Evolutionary conservation across 139 green algal species (phyloP).

Genomic region (Diplosphaera chodatii): DNA sequence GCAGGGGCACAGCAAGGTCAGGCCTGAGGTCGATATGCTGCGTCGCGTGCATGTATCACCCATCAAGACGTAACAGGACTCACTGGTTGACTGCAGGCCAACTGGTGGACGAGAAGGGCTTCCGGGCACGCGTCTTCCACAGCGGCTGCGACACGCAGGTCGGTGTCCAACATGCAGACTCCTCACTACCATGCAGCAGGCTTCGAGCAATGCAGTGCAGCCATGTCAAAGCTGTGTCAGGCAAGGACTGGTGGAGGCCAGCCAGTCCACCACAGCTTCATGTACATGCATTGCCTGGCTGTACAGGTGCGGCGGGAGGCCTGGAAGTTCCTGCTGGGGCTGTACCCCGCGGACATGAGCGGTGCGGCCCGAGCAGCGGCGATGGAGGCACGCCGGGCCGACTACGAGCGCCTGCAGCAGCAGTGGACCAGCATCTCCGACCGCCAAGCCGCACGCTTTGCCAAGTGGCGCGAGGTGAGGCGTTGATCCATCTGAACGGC

Average conservation of each 20-base stretch:
- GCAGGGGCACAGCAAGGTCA: too few species aligned
- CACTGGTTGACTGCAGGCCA: conserved; percentile 45
- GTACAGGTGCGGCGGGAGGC: conserved; percentile 33
- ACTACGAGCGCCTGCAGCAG: conserved; percentile 49
- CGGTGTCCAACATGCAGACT: too few species aligned
- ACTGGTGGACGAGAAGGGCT: conserved; percentile 39
- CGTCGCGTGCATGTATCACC: too few species aligned
- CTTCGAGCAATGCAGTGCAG: too few species aligned
- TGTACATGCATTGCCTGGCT: too few species aligned
- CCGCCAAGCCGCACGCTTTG: conserved; percentile 56
- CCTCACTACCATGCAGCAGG: too few species aligned
- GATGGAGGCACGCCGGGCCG: conserved; percentile 3
- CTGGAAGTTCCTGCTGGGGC: conserved; percentile 81
- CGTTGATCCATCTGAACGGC: too few species aligned
- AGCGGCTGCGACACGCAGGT: conserved; percentile 49
- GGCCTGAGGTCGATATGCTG: too few species aligned
- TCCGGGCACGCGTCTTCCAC: conserved; percentile 54
- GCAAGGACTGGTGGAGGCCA: too few species aligned
- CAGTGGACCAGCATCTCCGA: conserved; percentile 71
- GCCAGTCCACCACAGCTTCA: too few species aligned
- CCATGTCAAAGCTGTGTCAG: too few species aligned
- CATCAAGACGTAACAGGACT: too few species aligned
- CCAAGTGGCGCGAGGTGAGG: conserved; percentile 74
- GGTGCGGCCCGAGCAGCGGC: conserved; percentile 22
- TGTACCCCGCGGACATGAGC: conserved; percentile 43